These are phyloP conservation scores for Alectoria sarmentosa DNA, from an alignment of 495 filamentous ascomycete genomes.

Conservation along the genomic window DNA sequence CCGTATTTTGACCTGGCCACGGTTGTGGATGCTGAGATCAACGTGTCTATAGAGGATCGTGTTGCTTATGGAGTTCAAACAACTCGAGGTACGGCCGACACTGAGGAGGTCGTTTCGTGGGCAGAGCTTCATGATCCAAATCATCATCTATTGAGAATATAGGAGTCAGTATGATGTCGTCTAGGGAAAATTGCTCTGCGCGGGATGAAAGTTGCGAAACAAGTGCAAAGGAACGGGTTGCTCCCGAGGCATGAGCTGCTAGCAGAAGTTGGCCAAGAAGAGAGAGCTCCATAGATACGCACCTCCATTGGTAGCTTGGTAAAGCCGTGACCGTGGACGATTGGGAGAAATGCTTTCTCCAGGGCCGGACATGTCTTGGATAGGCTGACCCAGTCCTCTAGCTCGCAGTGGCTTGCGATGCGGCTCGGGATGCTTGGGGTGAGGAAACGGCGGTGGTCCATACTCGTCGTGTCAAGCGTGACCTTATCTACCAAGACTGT, in stretches of 20 bases:
- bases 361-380: too few species aligned
- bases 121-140: not conserved
- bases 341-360: too few species aligned
- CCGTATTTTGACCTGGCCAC: not conserved
- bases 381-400: too few species aligned
- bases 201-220: not conserved
- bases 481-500: not conserved
- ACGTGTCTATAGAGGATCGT: not conserved
- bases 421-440: too few species aligned
- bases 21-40: constrained; percentile 7
- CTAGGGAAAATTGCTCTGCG: too few species aligned
- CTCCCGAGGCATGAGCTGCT: not conserved
- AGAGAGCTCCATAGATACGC: not conserved
- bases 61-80: not conserved
- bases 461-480: not conserved
- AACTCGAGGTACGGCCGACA: not conserved
- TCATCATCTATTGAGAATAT: not conserved
- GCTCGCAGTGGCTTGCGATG: too few species aligned
- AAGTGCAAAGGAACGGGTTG: not conserved
- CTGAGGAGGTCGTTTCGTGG: not conserved
- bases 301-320: not conserved
- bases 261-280: not conserved
- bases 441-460: too few species aligned
- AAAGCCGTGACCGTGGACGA: too few species aligned
- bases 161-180: not conserved